Base-by-base conservation (phyloP, 2,329 filamentous ascomycete species). In the Fusarium torreyae region DNA sequence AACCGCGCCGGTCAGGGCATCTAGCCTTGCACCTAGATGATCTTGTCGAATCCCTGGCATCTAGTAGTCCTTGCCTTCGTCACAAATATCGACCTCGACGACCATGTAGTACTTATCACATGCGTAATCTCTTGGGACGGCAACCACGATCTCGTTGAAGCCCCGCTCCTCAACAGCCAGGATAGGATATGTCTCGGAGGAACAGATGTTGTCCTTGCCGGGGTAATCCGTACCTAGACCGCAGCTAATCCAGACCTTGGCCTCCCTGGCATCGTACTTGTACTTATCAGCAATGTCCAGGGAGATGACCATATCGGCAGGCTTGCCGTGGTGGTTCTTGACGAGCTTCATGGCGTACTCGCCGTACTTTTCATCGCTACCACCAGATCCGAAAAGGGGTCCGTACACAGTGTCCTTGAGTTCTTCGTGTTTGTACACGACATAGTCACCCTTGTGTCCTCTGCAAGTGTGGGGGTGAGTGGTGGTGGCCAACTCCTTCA, bases 71-170 rank as follows among this genome's bases (percentile, higher is more conserved):
- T 61, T 57, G 36, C 10, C 5, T 5, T 57, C 62, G 20, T 69
- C 56, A 57, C 74, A 75, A 38, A 74, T 54, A 43, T 74, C 68
- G 51, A 75, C 72, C 42, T 52, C 65, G 33, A 76, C 68, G 63
- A 57, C 73, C 50, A 75, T 50, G 46, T 51, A 70, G 69, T 74
- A 24, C 22, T 24, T 24, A 24, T 24, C 22, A 24, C 22, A 24
- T 24, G 22, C 22, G 22, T 24, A 24, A 24, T 24, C 22, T 24
- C 22, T 24, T 24, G 22, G 22, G 22, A 5, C 7, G 22, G 22
- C 22, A 24, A 24, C 22, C 22, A 24, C 50, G 10, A 58, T 45
- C 40, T 58, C 56, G 24, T 58, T 55, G 33, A 58, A 50, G 33
- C 56, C 56, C 33, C 45, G 55, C 56, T 55, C 56, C 6, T 40